Conservation (phyloP, 2,329 filamentous ascomycete genomes). For the Fonsecaea pugnacius region DNA sequence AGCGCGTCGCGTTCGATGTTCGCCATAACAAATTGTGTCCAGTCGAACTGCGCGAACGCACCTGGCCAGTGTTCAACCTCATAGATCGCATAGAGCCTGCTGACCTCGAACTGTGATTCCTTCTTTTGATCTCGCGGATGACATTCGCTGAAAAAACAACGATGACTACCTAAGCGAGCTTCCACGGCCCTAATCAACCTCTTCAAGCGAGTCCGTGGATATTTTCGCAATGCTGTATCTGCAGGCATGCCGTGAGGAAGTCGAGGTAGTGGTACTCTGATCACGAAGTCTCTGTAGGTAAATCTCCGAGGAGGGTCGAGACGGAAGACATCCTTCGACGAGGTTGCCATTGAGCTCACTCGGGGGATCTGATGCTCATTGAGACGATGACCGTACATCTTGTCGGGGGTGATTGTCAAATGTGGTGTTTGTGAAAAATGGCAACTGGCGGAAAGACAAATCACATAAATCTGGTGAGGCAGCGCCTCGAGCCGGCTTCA, state of each 20-base stretch:
- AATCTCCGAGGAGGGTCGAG: slow-evolving; percentile 22
- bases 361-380: not conserved
- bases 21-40: slow-evolving; percentile 29
- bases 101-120: slow-evolving; percentile 22
- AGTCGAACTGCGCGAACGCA: slow-evolving; percentile 22
- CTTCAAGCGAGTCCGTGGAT: slow-evolving; percentile 16
- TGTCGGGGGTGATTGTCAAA: not conserved
- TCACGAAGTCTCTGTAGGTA: slow-evolving; percentile 26
- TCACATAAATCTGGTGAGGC: not conserved
- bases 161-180: slow-evolving; percentile 15
- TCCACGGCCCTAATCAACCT: slow-evolving; percentile 15
- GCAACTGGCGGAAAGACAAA: not conserved
- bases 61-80: slow-evolving; percentile 32
- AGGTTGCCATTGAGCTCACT: slow-evolving; percentile 6
- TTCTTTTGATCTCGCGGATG: slow-evolving; percentile 4
- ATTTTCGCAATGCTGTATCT: slow-evolving; percentile 5
- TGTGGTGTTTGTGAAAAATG: not conserved
- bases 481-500: not conserved
- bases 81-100: slow-evolving; percentile 25
- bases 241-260: slow-evolving; percentile 2
- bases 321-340: slow-evolving; percentile 5
- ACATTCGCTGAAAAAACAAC: slow-evolving; percentile 20
- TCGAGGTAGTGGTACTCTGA: slow-evolving; percentile 17
- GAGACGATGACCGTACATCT: not conserved
- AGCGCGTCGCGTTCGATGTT: slow-evolving; percentile 27